Evolutionary conservation across 2,329 filamentous ascomycete species (phyloP).

Genomic region (Pseudocercospora crystallina): DNA sequence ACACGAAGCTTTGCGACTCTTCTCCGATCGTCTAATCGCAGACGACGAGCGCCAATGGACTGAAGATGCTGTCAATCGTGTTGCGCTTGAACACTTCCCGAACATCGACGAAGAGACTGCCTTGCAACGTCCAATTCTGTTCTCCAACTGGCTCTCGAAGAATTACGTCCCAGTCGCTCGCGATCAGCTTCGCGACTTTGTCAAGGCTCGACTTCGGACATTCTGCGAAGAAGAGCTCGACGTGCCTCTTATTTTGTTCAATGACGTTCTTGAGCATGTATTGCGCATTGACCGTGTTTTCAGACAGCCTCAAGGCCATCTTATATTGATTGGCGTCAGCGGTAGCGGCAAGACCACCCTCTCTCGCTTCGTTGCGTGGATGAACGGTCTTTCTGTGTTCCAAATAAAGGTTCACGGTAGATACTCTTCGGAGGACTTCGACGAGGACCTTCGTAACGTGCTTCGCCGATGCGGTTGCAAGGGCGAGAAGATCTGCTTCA

Average conservation of each 20-base stretch:
- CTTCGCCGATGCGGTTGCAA: constrained; percentile 93
- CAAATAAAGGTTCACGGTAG: constrained; percentile 99
- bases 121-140: constrained; percentile 88
- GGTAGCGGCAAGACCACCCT: constrained; percentile 98
- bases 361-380: constrained; percentile 98
- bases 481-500: constrained; percentile 99
- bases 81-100: constrained; percentile 89
- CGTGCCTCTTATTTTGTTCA: constrained; percentile 97
- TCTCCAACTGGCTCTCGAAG: constrained; percentile 99
- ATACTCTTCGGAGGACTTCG: constrained; percentile 97
- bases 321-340: constrained; percentile 97
- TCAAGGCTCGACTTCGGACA: constrained; percentile 93
- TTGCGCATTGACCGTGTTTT: constrained; percentile 98
- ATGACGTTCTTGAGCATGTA: constrained; percentile 97
- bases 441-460: constrained; percentile 93
- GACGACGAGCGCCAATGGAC: constrained; percentile 97
- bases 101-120: constrained; percentile 90
- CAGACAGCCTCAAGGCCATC: constrained; percentile 93
- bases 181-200: constrained; percentile 92
- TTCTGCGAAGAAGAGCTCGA: constrained; percentile 99
- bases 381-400: constrained; percentile 98
- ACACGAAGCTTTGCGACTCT: constrained; percentile 91
- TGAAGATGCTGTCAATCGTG: constrained; percentile 78
- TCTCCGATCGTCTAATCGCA: constrained; percentile 93
- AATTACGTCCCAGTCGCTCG: constrained; percentile 96